Evolutionary conservation across 306 rosid genomes (phyloP).

Genomic region (Fagus crenata): DNA sequence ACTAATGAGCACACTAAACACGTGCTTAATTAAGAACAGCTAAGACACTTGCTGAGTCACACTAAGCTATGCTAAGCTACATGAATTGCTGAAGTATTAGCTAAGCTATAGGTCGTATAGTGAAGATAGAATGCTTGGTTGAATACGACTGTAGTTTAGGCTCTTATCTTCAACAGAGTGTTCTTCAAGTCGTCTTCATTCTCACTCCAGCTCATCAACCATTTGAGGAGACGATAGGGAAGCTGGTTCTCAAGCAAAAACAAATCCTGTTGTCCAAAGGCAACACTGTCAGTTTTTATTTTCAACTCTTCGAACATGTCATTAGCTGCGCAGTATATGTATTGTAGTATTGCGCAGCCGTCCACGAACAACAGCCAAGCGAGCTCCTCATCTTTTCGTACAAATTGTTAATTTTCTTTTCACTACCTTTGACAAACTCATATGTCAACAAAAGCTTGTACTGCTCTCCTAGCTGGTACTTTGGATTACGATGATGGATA

Average conservation of each 20-base stretch:
- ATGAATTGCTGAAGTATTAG: too few species aligned
- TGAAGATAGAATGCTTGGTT: too few species aligned
- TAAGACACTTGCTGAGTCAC: too few species aligned
- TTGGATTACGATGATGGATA: slow-evolving; percentile 1
- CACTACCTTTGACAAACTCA: not conserved
- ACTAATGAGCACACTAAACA: too few species aligned
- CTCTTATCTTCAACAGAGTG: not conserved
- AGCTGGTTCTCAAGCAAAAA: slow-evolving; percentile 36
- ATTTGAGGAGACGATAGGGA: slow-evolving; percentile 17
- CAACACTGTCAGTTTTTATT: not conserved
- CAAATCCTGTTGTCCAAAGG: slow-evolving; percentile 13
- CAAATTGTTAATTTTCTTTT: not conserved
- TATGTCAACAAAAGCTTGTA: slow-evolving; percentile 8
- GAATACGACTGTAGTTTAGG: too few species aligned
- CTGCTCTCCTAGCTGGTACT: not conserved
- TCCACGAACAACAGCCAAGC: slow-evolving; percentile 22
- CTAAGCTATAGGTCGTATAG: too few species aligned
- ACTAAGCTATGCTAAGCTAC: too few species aligned
- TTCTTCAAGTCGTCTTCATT: not conserved
- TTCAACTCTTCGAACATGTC: not conserved
- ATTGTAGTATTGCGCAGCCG: slow-evolving; percentile 22
- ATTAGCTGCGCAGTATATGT: not conserved
- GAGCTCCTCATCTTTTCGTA: not conserved
- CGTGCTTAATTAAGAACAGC: too few species aligned
- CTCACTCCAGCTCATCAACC: not conserved